Evolutionary conservation across 352 stramenopile genomes (phyloP).

Genomic region (Thraustochytrium striatum): DNA sequence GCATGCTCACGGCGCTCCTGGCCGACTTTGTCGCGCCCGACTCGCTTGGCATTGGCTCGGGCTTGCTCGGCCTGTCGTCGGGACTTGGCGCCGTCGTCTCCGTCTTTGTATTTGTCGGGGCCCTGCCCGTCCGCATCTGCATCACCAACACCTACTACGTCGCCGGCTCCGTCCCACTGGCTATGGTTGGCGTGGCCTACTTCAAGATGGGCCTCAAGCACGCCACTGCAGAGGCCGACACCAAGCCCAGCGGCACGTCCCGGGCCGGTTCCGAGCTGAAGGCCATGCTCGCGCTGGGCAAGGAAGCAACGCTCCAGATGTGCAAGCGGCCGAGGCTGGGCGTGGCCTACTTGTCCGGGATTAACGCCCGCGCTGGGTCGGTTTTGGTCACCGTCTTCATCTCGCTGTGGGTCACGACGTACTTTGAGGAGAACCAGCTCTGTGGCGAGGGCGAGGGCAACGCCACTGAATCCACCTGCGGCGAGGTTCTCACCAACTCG

Average conservation of each 20-base stretch:
- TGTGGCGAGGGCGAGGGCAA: background rate
- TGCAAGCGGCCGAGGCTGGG: background rate
- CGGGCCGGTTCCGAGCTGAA: background rate
- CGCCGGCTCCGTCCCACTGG: background rate
- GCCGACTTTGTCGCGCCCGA: constrained; percentile 10
- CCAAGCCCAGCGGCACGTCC: no score
- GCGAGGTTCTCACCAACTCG: constrained; percentile 13
- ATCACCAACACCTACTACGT: constrained; percentile 39
- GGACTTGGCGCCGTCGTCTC: constrained; percentile 14
- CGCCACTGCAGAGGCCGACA: background rate
- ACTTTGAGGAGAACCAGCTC: constrained; percentile 30
- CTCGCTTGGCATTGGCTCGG: constrained; percentile 12
- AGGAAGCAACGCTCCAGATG: background rate
- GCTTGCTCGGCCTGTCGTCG: constrained; percentile 27
- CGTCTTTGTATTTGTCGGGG: constrained; percentile 47
- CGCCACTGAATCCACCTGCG: constrained; percentile 24
- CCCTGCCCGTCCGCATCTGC: background rate
- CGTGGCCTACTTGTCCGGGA: constrained; percentile 20
- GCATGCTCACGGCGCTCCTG: constrained; percentile 6
- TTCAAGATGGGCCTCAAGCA: background rate
- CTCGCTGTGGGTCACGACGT: constrained; percentile 12
- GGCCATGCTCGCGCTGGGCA: background rate
- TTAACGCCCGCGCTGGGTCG: constrained; percentile 1
- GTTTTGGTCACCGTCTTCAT: constrained; percentile 30
- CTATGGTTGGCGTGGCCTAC: constrained; percentile 12